A percentile compares a stretch with the other conserved stretches of the same genome.
Evolutionary conservation across 495 filamentous ascomycete genomes (phyloP).

Genomic region (Neurospora sp.): DNA sequence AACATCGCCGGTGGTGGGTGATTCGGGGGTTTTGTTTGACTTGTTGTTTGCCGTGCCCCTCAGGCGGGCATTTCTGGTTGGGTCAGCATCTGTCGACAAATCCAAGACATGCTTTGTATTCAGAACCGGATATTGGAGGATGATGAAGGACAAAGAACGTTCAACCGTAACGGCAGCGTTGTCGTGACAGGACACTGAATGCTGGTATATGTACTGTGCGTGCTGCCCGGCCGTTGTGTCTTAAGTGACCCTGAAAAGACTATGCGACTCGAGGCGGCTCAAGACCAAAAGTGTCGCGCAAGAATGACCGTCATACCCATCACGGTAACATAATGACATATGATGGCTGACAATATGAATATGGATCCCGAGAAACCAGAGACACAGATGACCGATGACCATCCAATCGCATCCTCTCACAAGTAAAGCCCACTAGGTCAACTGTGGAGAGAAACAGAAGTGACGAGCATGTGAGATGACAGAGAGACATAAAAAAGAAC

Average conservation of each 20-base stretch:
- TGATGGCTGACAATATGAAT: conserved; percentile 3
- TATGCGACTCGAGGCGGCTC: background rate
- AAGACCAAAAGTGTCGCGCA: background rate
- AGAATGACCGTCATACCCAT: background rate
- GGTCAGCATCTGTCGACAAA: conserved; percentile 17
- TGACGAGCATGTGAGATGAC: conserved; percentile 1
- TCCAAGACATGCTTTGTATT: background rate
- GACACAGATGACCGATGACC: background rate
- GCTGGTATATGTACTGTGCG: background rate
- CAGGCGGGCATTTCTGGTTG: conserved; percentile 36
- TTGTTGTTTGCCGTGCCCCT: conserved; percentile 33
- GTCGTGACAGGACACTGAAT: background rate
- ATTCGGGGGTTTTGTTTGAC: conserved; percentile 30
- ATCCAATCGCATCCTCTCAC: background rate
- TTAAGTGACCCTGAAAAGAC: background rate
- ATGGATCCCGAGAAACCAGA: background rate
- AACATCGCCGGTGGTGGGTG: conserved; percentile 23
- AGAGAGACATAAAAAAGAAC: conserved; percentile 1
- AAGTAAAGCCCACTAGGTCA: background rate
- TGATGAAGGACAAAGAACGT: background rate
- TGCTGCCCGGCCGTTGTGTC: background rate
- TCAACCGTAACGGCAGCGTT: background rate
- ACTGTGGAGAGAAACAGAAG: background rate
- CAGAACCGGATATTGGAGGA: background rate
- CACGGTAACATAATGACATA: background rate